Evolutionary conservation across 2,329 filamentous ascomycete species (phyloP).

Genomic region (Trichoderma polysporum): DNA sequence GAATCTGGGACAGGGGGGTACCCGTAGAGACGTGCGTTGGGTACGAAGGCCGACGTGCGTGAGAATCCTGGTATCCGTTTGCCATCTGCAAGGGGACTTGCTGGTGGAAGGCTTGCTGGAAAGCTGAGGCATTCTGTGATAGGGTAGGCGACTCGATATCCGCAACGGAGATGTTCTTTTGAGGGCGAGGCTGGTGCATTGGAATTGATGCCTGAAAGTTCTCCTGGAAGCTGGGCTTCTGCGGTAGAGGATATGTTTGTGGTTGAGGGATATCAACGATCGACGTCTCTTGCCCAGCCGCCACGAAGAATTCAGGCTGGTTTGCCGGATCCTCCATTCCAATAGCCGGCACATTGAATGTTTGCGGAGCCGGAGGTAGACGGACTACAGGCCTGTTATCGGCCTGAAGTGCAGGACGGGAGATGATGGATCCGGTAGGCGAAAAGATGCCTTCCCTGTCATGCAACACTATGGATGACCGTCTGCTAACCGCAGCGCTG

Average conservation of each 20-base stretch:
- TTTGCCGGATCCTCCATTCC: conserved; percentile 24
- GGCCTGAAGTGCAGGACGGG: conserved; percentile 60
- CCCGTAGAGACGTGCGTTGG: conserved; percentile 69
- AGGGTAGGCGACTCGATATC: conserved; percentile 83
- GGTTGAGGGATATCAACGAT: conserved; percentile 56
- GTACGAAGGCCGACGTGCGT: conserved; percentile 67
- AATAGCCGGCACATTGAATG: conserved; percentile 28
- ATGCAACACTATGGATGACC: conserved; percentile 69
- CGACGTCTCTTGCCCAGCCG: conserved; percentile 33
- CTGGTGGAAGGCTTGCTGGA: conserved; percentile 90
- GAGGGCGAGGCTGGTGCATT: conserved; percentile 93
- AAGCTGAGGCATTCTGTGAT: conserved; percentile 64
- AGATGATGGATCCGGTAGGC: conserved; percentile 75
- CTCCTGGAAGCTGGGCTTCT: conserved; percentile 59
- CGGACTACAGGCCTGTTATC: conserved; percentile 77
- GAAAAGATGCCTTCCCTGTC: conserved; percentile 73
- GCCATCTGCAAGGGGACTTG: conserved; percentile 78
- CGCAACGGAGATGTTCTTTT: conserved; percentile 90
- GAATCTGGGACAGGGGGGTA: conserved; percentile 87
- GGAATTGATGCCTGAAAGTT: conserved; percentile 54
- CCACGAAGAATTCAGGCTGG: conserved; percentile 23
- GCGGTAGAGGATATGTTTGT: conserved; percentile 58
- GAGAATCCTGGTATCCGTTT: conserved; percentile 59
- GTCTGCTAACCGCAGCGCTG: conserved; percentile 82
- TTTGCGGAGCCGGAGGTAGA: conserved; percentile 63